Conservation (phyloP, 208 protist genomes). For the Trypanosoma vivax region DNA sequence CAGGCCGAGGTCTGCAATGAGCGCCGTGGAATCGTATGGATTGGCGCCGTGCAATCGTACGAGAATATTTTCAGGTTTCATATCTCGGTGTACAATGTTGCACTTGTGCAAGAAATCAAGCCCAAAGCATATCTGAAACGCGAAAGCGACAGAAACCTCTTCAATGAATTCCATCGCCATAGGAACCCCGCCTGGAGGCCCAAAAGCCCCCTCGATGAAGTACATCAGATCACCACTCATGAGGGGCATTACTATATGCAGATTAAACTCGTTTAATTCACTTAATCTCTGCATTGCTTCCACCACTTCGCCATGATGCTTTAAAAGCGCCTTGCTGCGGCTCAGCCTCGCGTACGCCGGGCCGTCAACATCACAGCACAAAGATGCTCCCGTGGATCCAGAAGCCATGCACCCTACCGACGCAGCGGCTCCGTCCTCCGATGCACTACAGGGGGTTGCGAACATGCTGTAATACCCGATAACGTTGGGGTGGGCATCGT, state of each 20-base stretch:
- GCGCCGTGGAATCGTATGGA: constrained; percentile 54
- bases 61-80: constrained; percentile 97
- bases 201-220: constrained; percentile 41
- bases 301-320: constrained; percentile 40
- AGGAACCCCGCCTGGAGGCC: constrained; percentile 2
- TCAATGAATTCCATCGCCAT: constrained; percentile 43
- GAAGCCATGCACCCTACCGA: not conserved
- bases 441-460: constrained; percentile 84
- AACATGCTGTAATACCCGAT: constrained; percentile 94
- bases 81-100: constrained; percentile 91
- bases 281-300: constrained; percentile 18
- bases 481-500: constrained; percentile 90
- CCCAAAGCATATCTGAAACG: constrained; percentile 84
- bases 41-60: constrained; percentile 60
- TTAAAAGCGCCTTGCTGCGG: constrained; percentile 19
- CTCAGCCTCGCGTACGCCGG: constrained; percentile 25
- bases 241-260: constrained; percentile 88
- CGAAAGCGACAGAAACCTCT: constrained; percentile 64
- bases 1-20: constrained; percentile 88
- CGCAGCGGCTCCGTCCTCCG: constrained; percentile 7
- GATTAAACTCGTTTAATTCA: constrained; percentile 46
- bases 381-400: not conserved
- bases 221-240: constrained; percentile 80
- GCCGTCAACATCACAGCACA: constrained; percentile 35
- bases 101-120: constrained; percentile 87